Base-by-base conservation (phyloP, 345 rosid species). In the Zanthoxylum bungeanum region DNA sequence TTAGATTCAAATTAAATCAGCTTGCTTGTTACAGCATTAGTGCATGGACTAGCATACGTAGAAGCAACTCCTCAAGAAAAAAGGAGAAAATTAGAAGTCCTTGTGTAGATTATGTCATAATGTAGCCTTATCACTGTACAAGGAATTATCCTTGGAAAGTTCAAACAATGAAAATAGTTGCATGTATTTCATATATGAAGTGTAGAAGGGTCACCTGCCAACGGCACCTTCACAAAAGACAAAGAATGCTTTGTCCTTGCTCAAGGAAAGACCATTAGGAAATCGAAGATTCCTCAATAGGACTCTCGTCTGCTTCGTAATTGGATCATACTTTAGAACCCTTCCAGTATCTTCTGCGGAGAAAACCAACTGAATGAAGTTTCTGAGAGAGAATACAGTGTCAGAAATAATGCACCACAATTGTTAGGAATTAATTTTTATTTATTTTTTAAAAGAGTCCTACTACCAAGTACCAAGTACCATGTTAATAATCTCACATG, bases 181-280 rank as follows among this genome's bases (percentile, higher is more conserved):
- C 19, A 25, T 19, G 46, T 9, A 31, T n/a, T 62, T 22, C 24
- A 49, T 59, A 44, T 31, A 17, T 24, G 34, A 64, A 17, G 3
- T 40, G 68, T 64, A 69, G 47, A 40, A 47, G 61, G 56, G 79
- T 76, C 63, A 90, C 97, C 88, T 87, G 84, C 95, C 98, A 37
- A 75, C 9, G 66, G 80, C 60, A 61, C 86, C 90, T 76, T 92
- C 97, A 62, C 90, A 85, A 71, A 87, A 88, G 9, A 92, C 76
- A 60, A 94, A 84, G 83, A 85, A 94, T 51, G 91, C 84, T 60
- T 89, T 88, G 62, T 95, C 99, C 81, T 90, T 95, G 88, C 96
- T 90, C 60, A 95, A 66, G 69, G 99, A 78, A 21, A 92, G 70
- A 36, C 98, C 98, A 64, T 94, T 94, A 1, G 98, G 98, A 76